Percentiles rank a stretch among this genome's conserved stretches.
phyloP scores from a whole-genome alignment of 2,329 filamentous ascomycete genomes.

The Raffaelea ambrosiae region DNA sequence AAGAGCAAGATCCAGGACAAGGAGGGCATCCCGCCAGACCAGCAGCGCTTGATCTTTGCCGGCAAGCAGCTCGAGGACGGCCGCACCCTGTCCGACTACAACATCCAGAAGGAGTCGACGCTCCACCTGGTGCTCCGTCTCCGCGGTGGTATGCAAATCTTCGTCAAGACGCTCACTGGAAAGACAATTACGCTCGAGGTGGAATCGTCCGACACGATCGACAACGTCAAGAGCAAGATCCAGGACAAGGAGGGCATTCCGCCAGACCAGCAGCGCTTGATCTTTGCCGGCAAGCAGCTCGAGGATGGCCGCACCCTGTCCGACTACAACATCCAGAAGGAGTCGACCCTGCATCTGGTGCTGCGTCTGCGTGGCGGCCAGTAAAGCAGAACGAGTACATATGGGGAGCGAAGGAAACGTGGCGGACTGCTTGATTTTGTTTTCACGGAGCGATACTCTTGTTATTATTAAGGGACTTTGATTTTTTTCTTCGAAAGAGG shows the following conservation, averaged over 20 bases:
- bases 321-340: slow-evolving; percentile 86
- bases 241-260: slow-evolving; percentile 67
- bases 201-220: slow-evolving; percentile 60
- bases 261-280: slow-evolving; percentile 61
- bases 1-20: slow-evolving; percentile 91
- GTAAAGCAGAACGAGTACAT: slow-evolving; percentile 26
- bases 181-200: slow-evolving; percentile 64
- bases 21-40: slow-evolving; percentile 89
- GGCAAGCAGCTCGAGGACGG: slow-evolving; percentile 93
- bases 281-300: slow-evolving; percentile 63
- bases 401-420: background rate
- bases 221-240: slow-evolving; percentile 64
- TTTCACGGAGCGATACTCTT: background rate
- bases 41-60: slow-evolving; percentile 88
- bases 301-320: slow-evolving; percentile 72
- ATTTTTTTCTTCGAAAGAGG: no score
- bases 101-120: slow-evolving; percentile 89
- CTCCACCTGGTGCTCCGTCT: slow-evolving; percentile 74
- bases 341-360: slow-evolving; percentile 62
- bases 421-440: background rate
- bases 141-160: slow-evolving; percentile 72
- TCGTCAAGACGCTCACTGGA: slow-evolving; percentile 62
- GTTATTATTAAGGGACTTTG: background rate
- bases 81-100: slow-evolving; percentile 87
- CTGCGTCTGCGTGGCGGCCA: slow-evolving; percentile 62